Evolutionary conservation across 2,329 filamentous ascomycete genomes (phyloP).

Genomic region (Sporothrix sp.): DNA sequence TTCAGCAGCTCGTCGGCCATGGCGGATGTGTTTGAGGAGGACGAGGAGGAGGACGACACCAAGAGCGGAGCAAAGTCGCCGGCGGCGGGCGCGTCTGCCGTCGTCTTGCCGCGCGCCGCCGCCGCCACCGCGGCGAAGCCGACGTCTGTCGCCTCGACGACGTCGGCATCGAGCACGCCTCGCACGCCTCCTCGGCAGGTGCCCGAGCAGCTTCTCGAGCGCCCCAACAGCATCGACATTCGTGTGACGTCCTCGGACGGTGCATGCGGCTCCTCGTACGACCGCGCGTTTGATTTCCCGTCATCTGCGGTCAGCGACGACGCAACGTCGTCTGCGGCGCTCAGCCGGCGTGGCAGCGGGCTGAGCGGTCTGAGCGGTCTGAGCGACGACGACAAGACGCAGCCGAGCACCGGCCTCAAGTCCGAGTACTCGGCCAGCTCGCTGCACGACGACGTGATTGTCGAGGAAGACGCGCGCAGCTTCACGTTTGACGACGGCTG

Average conservation of each 20-base stretch:
- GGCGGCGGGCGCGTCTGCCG: neutral
- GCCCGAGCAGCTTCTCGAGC: neutral
- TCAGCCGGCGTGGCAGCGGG: constrained; percentile 38
- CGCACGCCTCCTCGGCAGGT: neutral
- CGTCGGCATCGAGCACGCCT: constrained; percentile 7
- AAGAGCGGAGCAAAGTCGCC: neutral
- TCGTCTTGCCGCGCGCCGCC: neutral
- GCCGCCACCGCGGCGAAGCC: neutral
- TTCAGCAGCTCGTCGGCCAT: constrained; percentile 62
- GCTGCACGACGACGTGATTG: constrained; percentile 42
- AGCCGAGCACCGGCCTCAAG: constrained; percentile 32
- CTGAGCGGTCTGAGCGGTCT: constrained; percentile 37
- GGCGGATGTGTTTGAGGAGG: constrained; percentile 81
- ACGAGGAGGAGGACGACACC: constrained; percentile 50
- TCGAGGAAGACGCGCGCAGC: constrained; percentile 34
- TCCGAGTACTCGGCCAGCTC: constrained; percentile 41
- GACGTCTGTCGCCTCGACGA: constrained; percentile 3
- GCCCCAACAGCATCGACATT: constrained; percentile 18
- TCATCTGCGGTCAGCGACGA: constrained; percentile 13
- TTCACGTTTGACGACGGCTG: constrained; percentile 24
- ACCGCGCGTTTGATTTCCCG: constrained; percentile 5
- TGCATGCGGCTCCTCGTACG: neutral
- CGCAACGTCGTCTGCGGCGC: constrained; percentile 17
- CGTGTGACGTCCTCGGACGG: constrained; percentile 16
- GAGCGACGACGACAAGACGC: constrained; percentile 32